Conservation (phyloP, 805 yeast species). For the Monosporozyma yasuniensis region DNA sequence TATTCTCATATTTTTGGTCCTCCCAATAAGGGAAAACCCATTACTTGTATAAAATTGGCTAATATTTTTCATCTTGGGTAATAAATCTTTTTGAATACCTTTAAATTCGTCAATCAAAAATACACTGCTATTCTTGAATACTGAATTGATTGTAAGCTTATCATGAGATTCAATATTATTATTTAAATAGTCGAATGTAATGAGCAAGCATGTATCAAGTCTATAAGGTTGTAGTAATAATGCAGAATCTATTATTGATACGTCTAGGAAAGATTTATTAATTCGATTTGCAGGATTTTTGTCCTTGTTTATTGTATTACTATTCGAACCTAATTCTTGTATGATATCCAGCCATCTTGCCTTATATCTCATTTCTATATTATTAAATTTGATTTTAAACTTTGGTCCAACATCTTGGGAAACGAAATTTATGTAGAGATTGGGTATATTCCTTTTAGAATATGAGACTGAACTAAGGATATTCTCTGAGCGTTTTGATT, state of each 20-base stretch:
- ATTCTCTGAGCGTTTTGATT: slow-evolving; percentile 16
- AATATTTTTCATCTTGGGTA: background rate
- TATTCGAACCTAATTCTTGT: background rate
- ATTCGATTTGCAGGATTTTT: background rate
- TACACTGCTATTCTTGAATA: slow-evolving; percentile 42
- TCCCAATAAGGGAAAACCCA: slow-evolving; percentile 23
- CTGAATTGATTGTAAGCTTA: slow-evolving; percentile 32
- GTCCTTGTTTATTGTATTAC: background rate
- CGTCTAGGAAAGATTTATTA: background rate
- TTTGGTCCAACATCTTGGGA: slow-evolving; percentile 21
- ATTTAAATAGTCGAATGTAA: slow-evolving; percentile 49
- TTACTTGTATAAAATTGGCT: slow-evolving; percentile 15
- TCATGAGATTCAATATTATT: slow-evolving; percentile 17
- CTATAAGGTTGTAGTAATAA: slow-evolving; percentile 59
- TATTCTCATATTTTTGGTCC: slow-evolving; percentile 9
- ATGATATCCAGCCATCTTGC: slow-evolving; percentile 44
- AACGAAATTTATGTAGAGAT: slow-evolving; percentile 33
- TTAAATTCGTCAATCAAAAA: slow-evolving; percentile 56
- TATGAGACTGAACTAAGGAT: slow-evolving; percentile 29
- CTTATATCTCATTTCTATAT: slow-evolving; percentile 46
- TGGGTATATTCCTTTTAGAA: slow-evolving; percentile 32
- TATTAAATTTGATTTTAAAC: slow-evolving; percentile 38
- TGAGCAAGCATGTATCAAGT: slow-evolving; percentile 44
- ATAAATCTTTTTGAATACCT: background rate
- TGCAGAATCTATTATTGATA: slow-evolving; percentile 41